phyloP scores from a whole-genome alignment of 148 eudicot genomes.

The Vaccinium corymbosum region DNA sequence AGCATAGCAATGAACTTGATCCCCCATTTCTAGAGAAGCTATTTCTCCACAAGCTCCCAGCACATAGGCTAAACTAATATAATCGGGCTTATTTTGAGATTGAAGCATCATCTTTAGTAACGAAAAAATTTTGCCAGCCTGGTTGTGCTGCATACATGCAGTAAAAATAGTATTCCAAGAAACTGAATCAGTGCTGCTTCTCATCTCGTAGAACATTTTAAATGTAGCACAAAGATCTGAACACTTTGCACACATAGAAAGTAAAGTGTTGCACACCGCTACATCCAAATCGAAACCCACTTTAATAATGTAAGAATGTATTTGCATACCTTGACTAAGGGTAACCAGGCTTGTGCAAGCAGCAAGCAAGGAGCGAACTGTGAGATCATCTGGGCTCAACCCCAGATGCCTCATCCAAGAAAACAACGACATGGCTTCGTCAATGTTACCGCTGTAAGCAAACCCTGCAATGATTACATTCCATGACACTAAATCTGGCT shows the following conservation, averaged over 20 bases:
- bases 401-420: slow-evolving; percentile 28
- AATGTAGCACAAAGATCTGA: slow-evolving; percentile 22
- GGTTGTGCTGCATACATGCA: slow-evolving; percentile 29
- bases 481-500: slow-evolving; percentile 44
- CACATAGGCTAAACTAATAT: slow-evolving; percentile 23
- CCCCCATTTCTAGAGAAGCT: slow-evolving; percentile 41
- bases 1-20: slow-evolving; percentile 29
- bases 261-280: slow-evolving; percentile 34
- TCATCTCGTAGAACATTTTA: slow-evolving; percentile 32
- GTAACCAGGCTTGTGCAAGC: slow-evolving; percentile 25
- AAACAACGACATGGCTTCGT: slow-evolving; percentile 28
- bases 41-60: slow-evolving; percentile 34
- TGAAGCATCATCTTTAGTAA: slow-evolving; percentile 32
- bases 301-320: slow-evolving; percentile 36
- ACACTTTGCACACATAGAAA: slow-evolving; percentile 40
- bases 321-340: slow-evolving; percentile 32
- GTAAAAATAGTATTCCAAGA: slow-evolving; percentile 43
- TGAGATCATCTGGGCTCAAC: slow-evolving; percentile 33
- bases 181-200: slow-evolving; percentile 27
- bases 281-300: slow-evolving; percentile 25
- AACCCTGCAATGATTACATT: slow-evolving; percentile 37
- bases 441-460: slow-evolving; percentile 32
- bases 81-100: slow-evolving; percentile 28
- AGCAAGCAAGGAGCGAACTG: slow-evolving; percentile 37
- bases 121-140: slow-evolving; percentile 25